phyloP scores from a whole-genome alignment of 768 basidiomycete genomes.

The Suillus subalutaceus region DNA sequence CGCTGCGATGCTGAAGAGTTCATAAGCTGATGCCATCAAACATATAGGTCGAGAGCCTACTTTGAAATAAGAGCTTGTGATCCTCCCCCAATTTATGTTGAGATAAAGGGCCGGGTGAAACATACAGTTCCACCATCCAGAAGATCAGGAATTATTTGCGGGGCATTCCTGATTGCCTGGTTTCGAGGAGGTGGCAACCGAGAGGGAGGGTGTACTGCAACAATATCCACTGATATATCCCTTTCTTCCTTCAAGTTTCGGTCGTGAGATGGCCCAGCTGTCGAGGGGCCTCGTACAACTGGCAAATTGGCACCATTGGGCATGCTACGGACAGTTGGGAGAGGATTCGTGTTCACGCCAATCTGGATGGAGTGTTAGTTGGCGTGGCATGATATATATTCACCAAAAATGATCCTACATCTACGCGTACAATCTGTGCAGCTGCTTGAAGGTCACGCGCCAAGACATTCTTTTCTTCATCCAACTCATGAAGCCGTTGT shows the following conservation, averaged over 20 bases:
- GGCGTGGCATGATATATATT: neutral
- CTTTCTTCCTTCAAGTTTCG: neutral
- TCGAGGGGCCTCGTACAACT: neutral
- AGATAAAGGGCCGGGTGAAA: neutral
- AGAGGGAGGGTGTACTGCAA: neutral
- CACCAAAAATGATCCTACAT: neutral
- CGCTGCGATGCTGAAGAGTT: slow-evolving; percentile 26
- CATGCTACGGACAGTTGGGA: neutral
- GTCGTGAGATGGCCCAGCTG: neutral
- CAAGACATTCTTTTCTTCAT: neutral
- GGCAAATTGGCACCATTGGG: neutral
- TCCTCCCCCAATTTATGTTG: neutral
- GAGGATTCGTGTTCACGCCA: neutral
- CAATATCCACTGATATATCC: neutral
- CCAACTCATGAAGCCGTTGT: neutral
- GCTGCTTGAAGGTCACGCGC: neutral
- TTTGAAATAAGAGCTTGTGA: slow-evolving; percentile 9
- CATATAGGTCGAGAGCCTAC: neutral
- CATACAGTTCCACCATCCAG: neutral
- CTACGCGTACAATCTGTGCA: neutral
- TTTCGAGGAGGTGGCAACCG: neutral
- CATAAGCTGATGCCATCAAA: neutral
- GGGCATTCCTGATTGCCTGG: neutral
- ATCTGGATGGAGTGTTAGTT: neutral
- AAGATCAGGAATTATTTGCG: slow-evolving; percentile 11